Conservation (phyloP, 139 green algal species). For the Chlamydomonas eustigma region DNA sequence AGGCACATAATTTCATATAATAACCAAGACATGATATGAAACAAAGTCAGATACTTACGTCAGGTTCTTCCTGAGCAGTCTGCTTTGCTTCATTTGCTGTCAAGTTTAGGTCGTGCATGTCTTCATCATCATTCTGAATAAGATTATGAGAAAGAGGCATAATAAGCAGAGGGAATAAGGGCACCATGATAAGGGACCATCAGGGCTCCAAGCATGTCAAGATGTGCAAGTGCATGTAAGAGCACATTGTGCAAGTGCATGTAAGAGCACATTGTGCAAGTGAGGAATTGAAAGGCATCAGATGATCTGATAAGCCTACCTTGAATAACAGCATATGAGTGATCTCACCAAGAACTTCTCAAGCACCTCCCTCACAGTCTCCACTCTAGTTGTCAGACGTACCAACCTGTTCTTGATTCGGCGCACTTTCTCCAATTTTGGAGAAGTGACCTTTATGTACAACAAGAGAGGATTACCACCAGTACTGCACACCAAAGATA, state of each 20-base stretch:
- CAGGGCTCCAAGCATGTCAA: too few species aligned
- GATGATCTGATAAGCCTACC: background rate
- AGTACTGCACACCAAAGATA: background rate
- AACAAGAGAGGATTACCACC: too few species aligned
- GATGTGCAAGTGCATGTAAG: too few species aligned
- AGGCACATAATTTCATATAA: too few species aligned
- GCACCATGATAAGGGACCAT: too few species aligned
- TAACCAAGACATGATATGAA: too few species aligned
- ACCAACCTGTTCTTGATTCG: slow-evolving; percentile 81
- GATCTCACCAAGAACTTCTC: slow-evolving; percentile 52
- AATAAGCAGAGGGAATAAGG: too few species aligned
- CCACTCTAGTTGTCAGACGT: slow-evolving; percentile 56
- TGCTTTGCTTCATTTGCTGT: slow-evolving; percentile 44
- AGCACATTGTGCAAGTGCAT: too few species aligned
- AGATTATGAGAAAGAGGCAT: background rate
- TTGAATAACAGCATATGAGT: background rate
- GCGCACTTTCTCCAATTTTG: slow-evolving; percentile 87
- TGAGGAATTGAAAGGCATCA: too few species aligned
- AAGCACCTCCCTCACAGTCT: slow-evolving; percentile 53
- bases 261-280: too few species aligned
- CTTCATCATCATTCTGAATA: slow-evolving; percentile 46
- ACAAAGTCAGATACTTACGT: too few species aligned
- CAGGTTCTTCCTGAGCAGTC: slow-evolving; percentile 21
- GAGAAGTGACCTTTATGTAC: slow-evolving; percentile 68
- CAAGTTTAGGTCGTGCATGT: slow-evolving; percentile 59